These are phyloP conservation scores for Populus hybrid DNA, from an alignment of 441 rosid species.

Conservation along the genomic window DNA sequence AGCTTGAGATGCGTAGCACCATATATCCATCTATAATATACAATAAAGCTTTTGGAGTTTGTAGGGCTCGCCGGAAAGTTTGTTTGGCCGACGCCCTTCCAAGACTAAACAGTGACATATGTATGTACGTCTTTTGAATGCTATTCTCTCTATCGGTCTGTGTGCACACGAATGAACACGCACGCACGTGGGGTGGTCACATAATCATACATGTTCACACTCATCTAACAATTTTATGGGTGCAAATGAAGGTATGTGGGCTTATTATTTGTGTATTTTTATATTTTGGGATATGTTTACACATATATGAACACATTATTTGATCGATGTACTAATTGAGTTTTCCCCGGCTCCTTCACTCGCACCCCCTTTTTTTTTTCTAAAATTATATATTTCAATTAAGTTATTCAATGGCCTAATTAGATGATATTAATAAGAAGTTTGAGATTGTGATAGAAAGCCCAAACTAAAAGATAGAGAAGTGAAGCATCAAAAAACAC, in stretches of 20 bases:
- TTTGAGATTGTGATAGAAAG: too few species aligned
- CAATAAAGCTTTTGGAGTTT: conserved; percentile 25
- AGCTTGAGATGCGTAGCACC: conserved; percentile 53
- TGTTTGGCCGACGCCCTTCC: conserved; percentile 61
- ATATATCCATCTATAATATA: conserved; percentile 22
- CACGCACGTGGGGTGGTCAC: too few species aligned
- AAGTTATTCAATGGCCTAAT: too few species aligned
- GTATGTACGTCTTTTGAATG: conserved; percentile 18
- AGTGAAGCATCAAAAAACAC: too few species aligned
- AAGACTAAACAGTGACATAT: conserved; percentile 50
- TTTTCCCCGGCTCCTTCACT: too few species aligned
- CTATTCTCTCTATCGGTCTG: conserved; percentile 4
- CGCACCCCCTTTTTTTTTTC: too few species aligned
- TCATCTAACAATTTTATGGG: not conserved
- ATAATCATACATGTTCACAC: not conserved
- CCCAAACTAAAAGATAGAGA: too few species aligned
- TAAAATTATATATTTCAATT: too few species aligned
- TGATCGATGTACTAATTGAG: too few species aligned
- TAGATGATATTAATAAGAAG: too few species aligned
- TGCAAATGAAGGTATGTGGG: not conserved
- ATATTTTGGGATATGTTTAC: not conserved
- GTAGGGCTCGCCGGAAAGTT: conserved; percentile 56
- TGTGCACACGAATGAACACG: not conserved
- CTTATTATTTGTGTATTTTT: not conserved
- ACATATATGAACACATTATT: not conserved